A percentile compares a stretch with the other conserved stretches of the same genome.
Evolutionary conservation across 768 basidiomycete species (phyloP).

Genomic region (Rubroboletus pulcherrimus): DNA sequence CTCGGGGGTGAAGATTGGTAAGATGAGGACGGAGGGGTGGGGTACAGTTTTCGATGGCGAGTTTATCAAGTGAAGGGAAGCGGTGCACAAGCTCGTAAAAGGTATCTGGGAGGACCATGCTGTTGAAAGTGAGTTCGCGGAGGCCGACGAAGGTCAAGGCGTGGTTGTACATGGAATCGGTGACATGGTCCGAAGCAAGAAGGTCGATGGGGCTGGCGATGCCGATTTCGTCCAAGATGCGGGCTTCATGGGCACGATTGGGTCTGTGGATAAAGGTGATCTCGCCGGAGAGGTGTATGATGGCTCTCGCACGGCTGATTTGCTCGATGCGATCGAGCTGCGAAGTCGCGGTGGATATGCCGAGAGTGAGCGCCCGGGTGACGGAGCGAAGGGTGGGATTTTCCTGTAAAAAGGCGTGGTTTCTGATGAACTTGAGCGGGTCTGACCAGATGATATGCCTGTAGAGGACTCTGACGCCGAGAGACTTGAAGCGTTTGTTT

Average conservation of each 20-base stretch:
- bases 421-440: constrained; percentile 27
- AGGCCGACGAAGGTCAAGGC: constrained; percentile 32
- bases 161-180: constrained; percentile 20
- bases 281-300: constrained; percentile 17
- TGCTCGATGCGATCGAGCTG: constrained; percentile 28
- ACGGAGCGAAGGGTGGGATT: constrained; percentile 8
- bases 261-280: constrained; percentile 15
- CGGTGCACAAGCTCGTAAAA: constrained; percentile 36
- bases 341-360: constrained; percentile 20
- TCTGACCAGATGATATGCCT: constrained; percentile 33
- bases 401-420: constrained; percentile 15
- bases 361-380: constrained; percentile 24
- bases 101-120: constrained; percentile 35
- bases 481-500: constrained; percentile 29
- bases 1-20: constrained; percentile 25
- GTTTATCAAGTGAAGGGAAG: constrained; percentile 35
- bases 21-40: constrained; percentile 20
- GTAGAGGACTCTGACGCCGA: constrained; percentile 32
- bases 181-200: constrained; percentile 18
- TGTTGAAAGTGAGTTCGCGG: constrained; percentile 34
- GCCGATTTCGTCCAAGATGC: constrained; percentile 23
- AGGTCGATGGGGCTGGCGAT: constrained; percentile 18
- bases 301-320: constrained; percentile 24
- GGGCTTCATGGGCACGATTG: constrained; percentile 22
- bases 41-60: constrained; percentile 42